phyloP scores from a whole-genome alignment of 768 basidiomycete genomes.

The Podaxis sp. region DNA sequence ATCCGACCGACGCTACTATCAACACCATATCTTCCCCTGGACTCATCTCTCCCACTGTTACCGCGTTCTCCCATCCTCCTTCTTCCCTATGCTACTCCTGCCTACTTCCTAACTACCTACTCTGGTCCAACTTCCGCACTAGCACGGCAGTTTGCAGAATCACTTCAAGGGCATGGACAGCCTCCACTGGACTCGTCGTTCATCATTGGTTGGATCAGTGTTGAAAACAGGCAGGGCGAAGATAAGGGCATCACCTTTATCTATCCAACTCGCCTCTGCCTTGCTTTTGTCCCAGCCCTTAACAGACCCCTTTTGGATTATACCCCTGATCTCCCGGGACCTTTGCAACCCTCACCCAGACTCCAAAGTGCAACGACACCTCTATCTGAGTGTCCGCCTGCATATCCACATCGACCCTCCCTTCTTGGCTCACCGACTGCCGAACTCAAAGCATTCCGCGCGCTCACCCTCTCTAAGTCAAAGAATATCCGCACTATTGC shows the following conservation, averaged over 20 bases:
- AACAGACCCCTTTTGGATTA: conserved; percentile 43
- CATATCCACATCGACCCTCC: conserved; percentile 23
- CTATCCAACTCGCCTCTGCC: conserved; percentile 66
- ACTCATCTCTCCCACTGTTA: conserved; percentile 40
- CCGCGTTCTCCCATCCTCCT: conserved; percentile 69
- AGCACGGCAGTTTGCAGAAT: conserved; percentile 60
- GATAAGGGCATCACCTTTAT: conserved; percentile 76
- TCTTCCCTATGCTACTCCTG: conserved; percentile 70
- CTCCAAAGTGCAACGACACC: conserved; percentile 35
- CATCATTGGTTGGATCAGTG: conserved; percentile 71
- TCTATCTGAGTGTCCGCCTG: conserved; percentile 13
- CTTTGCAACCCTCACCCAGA: conserved; percentile 55
- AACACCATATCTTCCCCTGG: conserved; percentile 59
- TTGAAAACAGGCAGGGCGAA: conserved; percentile 78
- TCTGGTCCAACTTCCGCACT: conserved; percentile 64
- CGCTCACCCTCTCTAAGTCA: conserved; percentile 50
- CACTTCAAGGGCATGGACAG: conserved; percentile 60
- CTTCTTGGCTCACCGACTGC: conserved; percentile 31
- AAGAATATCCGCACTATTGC: conserved; percentile 55
- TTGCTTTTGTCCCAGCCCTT: conserved; percentile 40
- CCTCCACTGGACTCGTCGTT: conserved; percentile 30
- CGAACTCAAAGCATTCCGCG: conserved; percentile 39
- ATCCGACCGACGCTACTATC: conserved; percentile 62
- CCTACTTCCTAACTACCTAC: conserved; percentile 72
- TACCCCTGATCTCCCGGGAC: conserved; percentile 64